Conservation (phyloP, 257 asterid genomes). For the Buddleja alternifolia region DNA sequence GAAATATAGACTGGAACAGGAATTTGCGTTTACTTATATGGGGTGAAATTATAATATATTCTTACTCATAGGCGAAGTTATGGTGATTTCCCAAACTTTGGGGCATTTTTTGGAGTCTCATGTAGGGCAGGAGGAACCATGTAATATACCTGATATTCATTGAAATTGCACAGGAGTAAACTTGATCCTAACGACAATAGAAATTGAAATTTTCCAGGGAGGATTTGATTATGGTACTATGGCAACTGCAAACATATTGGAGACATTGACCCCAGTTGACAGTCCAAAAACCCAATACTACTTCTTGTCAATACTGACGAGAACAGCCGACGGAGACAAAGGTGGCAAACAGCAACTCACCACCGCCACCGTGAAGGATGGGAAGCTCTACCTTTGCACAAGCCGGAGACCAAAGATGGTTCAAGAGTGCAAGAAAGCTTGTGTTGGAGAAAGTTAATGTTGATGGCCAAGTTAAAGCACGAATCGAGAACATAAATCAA, state of each 20-base stretch:
- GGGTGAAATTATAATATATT: too few relatives aligned
- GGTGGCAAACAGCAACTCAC: constrained; percentile 89
- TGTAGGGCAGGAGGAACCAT: too few relatives aligned
- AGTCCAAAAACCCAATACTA: constrained; percentile 63
- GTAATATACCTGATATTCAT: too few relatives aligned
- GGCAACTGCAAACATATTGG: constrained; percentile 85
- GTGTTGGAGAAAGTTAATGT: too few relatives aligned
- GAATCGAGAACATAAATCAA: too few relatives aligned
- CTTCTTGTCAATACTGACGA: constrained; percentile 64
- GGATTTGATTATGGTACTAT: constrained; percentile 80
- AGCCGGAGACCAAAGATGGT: constrained; percentile 99
- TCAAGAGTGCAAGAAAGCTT: constrained; percentile 81
- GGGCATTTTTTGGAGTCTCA: too few relatives aligned
- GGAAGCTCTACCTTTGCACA: constrained; percentile 90
- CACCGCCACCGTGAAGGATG: constrained; percentile 60
- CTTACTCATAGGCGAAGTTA: too few relatives aligned
- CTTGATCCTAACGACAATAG: not conserved
- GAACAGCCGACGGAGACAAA: constrained; percentile 92
- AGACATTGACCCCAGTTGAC: constrained; percentile 53
- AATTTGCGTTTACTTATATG: too few relatives aligned
- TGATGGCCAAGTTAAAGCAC: too few relatives aligned
- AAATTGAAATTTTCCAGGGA: constrained; percentile 50
- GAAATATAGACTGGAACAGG: too few relatives aligned
- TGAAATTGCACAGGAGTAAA: too few relatives aligned
- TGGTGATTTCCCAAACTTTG: too few relatives aligned